Percentiles rank a stretch among this genome's conserved stretches.
phyloP scores from a whole-genome alignment of 768 basidiomycete genomes.

The Inosperma sp. region DNA sequence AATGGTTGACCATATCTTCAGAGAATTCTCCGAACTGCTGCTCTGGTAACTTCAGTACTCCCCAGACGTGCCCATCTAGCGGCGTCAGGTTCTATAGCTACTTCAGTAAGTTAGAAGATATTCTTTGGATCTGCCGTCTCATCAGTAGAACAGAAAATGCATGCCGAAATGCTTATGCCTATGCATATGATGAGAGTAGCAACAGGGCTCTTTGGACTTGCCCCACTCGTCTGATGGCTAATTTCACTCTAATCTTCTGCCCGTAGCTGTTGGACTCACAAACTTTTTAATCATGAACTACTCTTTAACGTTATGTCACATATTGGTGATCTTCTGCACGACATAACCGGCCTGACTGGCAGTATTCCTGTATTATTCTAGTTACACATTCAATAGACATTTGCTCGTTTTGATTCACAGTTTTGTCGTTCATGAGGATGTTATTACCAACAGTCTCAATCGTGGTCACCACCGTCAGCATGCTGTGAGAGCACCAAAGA shows the following conservation, averaged over 20 bases:
- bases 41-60: conserved; percentile 42
- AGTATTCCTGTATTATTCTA: too few species aligned
- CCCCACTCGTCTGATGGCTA: conserved; percentile 33
- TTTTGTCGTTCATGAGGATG: too few species aligned
- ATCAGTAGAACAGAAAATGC: conserved; percentile 24
- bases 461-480: too few species aligned
- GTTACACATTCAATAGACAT: too few species aligned
- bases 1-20: too few species aligned
- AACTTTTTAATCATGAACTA: too few species aligned
- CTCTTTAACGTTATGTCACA: too few species aligned
- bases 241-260: conserved; percentile 37
- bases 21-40: conserved; percentile 68
- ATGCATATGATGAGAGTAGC: conserved; percentile 52
- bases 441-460: too few species aligned
- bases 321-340: too few species aligned
- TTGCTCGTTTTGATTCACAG: too few species aligned
- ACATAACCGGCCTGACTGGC: too few species aligned
- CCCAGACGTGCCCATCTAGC: conserved; percentile 53
- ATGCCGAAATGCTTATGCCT: conserved; percentile 49
- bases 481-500: too few species aligned
- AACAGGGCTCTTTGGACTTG: conserved; percentile 52
- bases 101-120: conserved; percentile 25
- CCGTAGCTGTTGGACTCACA: conserved; percentile 41
- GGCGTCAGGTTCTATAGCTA: conserved; percentile 37
- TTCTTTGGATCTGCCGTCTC: not conserved